Conservation (phyloP, 164 flowering plant genomes). For the Kalanchoe fedtschenkoi region DNA sequence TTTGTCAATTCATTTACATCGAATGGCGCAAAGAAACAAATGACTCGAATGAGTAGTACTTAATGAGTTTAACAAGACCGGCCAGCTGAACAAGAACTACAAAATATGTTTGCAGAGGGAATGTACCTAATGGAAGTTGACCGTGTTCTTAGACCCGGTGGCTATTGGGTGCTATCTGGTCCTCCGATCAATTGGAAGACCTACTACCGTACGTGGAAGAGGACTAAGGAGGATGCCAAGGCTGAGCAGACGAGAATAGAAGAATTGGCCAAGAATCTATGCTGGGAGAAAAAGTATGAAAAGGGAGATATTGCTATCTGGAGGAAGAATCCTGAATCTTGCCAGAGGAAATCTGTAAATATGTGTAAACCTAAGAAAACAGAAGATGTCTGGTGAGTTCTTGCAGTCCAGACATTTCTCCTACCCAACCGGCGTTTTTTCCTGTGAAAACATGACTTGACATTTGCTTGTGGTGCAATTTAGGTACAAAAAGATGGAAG, state of each 20-base stretch:
- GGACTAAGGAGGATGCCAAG: conserved; percentile 62
- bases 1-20: not conserved
- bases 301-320: conserved; percentile 82
- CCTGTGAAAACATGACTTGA: not conserved
- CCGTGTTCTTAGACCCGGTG: conserved; percentile 92
- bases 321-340: conserved; percentile 58
- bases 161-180: conserved; percentile 90
- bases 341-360: conserved; percentile 30
- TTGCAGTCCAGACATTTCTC: not conserved
- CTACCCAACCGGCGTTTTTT: not conserved
- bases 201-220: conserved; percentile 71
- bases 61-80: no score
- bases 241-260: conserved; percentile 72
- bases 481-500: conserved; percentile 73
- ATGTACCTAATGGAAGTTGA: conserved; percentile 87
- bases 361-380: conserved; percentile 37
- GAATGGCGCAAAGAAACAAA: not conserved
- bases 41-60: not conserved
- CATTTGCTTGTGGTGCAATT: not conserved
- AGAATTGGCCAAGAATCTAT: conserved; percentile 60
- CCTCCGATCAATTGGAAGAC: conserved; percentile 96
- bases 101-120: conserved; percentile 41
- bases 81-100: not conserved
- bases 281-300: conserved; percentile 97
- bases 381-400: conserved; percentile 80